phyloP scores from a whole-genome alignment of 1,284 basidiomycete species.

The Leucoagaricus sp. region DNA sequence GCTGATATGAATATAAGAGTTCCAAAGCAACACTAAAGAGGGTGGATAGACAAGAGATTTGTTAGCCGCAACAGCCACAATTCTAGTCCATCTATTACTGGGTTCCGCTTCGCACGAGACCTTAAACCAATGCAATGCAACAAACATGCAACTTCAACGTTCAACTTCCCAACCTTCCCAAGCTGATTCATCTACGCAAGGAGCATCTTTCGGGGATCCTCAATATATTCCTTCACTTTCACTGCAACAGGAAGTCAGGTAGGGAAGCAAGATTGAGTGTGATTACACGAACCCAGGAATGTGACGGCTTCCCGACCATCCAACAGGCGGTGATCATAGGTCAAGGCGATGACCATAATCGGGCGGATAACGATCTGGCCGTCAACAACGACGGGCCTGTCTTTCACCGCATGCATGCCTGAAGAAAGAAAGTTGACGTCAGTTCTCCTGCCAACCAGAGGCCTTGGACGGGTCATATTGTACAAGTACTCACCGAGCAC shows the following conservation, averaged over 20 bases:
- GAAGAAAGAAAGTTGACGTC: slow-evolving; percentile 13
- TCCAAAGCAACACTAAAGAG: slow-evolving; percentile 5
- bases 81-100: not conserved
- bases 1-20: slow-evolving; percentile 3
- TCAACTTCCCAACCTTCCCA: not conserved
- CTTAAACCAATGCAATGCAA: not conserved
- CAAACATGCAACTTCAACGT: too few species aligned
- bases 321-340: slow-evolving; percentile 95
- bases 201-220: slow-evolving; percentile 61
- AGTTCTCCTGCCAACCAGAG: not conserved
- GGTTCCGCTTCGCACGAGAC: not conserved
- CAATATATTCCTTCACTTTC: slow-evolving; percentile 55
- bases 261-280: not conserved
- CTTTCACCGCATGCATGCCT: slow-evolving; percentile 98
- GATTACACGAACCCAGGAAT: slow-evolving; percentile 81
- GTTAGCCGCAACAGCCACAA: not conserved
- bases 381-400: slow-evolving; percentile 90
- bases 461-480: not conserved
- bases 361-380: slow-evolving; percentile 95
- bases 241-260: slow-evolving; percentile 30
- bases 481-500: slow-evolving; percentile 68
- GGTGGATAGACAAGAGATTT: not conserved
- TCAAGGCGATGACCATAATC: slow-evolving; percentile 94
- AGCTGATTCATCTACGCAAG: slow-evolving; percentile 33
- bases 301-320: slow-evolving; percentile 97